phyloP scores from a whole-genome alignment of 108 stramenopile species.

The Conticribra weissflogii region DNA sequence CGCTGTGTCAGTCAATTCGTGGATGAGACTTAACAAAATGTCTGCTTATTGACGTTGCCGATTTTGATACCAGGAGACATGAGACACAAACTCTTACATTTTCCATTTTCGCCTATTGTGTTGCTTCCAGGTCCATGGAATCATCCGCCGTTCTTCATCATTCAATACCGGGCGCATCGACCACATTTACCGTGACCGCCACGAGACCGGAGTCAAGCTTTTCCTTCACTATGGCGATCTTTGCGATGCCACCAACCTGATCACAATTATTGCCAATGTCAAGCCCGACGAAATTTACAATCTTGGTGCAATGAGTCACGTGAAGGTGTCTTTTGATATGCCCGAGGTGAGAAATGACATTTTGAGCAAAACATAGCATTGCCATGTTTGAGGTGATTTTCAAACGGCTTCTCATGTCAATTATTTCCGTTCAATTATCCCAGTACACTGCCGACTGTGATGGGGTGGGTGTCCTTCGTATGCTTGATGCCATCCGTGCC shows the following conservation, averaged over 20 bases:
- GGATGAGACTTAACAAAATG: too few relatives aligned
- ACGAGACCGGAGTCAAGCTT: conserved; percentile 93
- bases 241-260: conserved; percentile 97
- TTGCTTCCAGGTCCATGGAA: conserved; percentile 91
- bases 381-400: background rate
- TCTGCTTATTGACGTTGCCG: background rate
- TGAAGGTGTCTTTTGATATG: conserved; percentile 99
- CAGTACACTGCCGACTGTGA: conserved; percentile 98
- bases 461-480: conserved; percentile 97
- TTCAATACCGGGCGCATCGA: conserved; percentile 99
- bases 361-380: background rate
- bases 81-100: background rate
- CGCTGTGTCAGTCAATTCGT: too few relatives aligned
- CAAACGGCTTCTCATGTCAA: background rate
- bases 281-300: conserved; percentile 98
- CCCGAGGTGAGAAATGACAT: conserved; percentile 68
- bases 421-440: background rate
- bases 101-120: background rate
- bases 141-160: conserved; percentile 96
- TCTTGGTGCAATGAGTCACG: conserved; percentile 99
- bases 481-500: conserved; percentile 98
- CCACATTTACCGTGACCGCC: conserved; percentile 96
- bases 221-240: conserved; percentile 99
- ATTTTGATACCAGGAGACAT: background rate
- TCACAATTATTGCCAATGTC: conserved; percentile 86